Evolutionary conservation across 1,139 yeast genomes (phyloP), one percentile per base, ranked within the genome.

Genomic region (Meyerozyma guilliermondii): DNA sequence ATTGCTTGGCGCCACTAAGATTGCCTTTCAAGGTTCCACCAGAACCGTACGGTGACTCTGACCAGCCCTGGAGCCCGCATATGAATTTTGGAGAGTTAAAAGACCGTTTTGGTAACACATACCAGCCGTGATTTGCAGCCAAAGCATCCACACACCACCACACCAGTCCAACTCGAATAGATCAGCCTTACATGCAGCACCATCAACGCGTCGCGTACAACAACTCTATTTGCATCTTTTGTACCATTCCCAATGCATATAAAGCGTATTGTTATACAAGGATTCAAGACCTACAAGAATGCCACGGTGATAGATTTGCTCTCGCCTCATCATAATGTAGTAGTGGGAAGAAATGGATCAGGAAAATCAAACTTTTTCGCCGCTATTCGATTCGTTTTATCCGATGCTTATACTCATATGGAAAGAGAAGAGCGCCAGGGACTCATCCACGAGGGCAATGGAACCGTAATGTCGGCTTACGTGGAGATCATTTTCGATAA

Each of bases 281-380:
- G 98, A 38, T 92, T 92, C 71, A 89, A 89, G 65, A 91, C 98
- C 47, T 92, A 89, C 63, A 85, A 87, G 66, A 85, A 87, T 59
- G 81, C 87, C 40, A 87, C 96, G 0, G 76, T 79, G 8, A 79
- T 92, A 14, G 95, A 87, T 39, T 73, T 77, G 24, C 68, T 92
- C 41, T 84, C 95, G 0, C 94, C 95, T 0, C 78, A 80, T 46
- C 87, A 84, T 59, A 92, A 92, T 62, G 95, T 91, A 24, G 89
- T 92, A 11, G 88, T 92, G 26, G 99, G 99, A 3, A 70, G 96
- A 41, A 92, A 92, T 62, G 99, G 99, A 13, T 86, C 96, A 7
- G 99, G 99, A 13, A 92, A 92, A 62, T 87, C 96, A 40, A 92
- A 92, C 62, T 87, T 94, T 65, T 92, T 92, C 62, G 92, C 96